Evolutionary conservation across 441 rosid species (phyloP).

Genomic region (Syzygium malaccense): DNA sequence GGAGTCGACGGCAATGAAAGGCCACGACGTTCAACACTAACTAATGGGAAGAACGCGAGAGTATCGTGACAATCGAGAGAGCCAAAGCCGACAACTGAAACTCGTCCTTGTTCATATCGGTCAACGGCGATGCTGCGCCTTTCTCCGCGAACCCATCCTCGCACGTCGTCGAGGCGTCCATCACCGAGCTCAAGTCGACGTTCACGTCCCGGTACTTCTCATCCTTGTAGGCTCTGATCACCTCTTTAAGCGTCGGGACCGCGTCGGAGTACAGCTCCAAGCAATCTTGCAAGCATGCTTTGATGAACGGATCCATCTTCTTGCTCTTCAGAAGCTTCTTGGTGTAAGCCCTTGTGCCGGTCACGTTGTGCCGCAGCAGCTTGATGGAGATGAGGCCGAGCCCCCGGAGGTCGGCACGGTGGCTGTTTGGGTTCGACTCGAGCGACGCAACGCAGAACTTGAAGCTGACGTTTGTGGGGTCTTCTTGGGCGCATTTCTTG

Average conservation of each 20-base stretch:
- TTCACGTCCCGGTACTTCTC: conserved; percentile 37
- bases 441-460: conserved; percentile 43
- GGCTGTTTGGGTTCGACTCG: conserved; percentile 26
- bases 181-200: conserved; percentile 31
- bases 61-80: conserved; percentile 46
- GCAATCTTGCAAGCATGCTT: conserved; percentile 38
- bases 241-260: conserved; percentile 19
- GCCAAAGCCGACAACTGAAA: conserved; percentile 40
- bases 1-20: background rate
- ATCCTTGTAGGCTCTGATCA: conserved; percentile 23
- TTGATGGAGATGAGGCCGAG: conserved; percentile 48
- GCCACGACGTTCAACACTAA: background rate
- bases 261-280: conserved; percentile 46
- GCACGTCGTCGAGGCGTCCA: conserved; percentile 49
- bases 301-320: conserved; percentile 18
- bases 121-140: conserved; percentile 30
- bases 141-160: conserved; percentile 53
- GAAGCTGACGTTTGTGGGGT: conserved; percentile 46
- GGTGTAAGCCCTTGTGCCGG: conserved; percentile 22
- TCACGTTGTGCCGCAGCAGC: conserved; percentile 25
- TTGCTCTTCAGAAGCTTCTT: conserved; percentile 25
- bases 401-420: conserved; percentile 17
- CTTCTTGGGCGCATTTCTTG: conserved; percentile 31
- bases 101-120: conserved; percentile 23
- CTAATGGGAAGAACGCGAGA: background rate